Base-by-base conservation (phyloP, 495 filamentous ascomycete genomes). In the Aspergillus incahuasiensis region DNA sequence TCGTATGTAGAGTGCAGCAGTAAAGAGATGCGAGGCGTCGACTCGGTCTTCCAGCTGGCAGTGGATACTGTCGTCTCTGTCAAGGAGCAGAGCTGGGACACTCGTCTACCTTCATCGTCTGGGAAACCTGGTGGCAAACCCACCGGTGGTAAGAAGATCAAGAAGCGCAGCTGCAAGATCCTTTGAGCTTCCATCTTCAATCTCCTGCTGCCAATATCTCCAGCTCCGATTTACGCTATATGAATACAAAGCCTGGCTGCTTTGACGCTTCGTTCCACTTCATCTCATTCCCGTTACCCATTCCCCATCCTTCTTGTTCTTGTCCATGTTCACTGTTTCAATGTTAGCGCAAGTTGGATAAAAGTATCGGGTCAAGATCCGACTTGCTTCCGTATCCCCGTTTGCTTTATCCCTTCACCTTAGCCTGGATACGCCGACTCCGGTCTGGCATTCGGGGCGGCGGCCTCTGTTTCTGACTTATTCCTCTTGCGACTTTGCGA, bases 1-100 rank as follows among this genome's bases (percentile, higher is more conserved):
- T 81, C 84, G 48, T 98, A 98, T 74, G 90, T 95, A 76, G 94
- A 98, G 75, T 98, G 94, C 81, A 95, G 90, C 63, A 92, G 88
- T 72, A 97, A 97, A 73, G 95, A 97, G 72, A 92, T 94, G 88
- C 82, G 74, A 34, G 94, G 94, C 48, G 92, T 98, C 25, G 89
- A 97, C 64, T 91, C 96, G 58, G 91, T 98, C 62, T 98, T 98
- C 69, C 84, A 91, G 61, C 74, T 81, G 40, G 94, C 94, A 13
- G 91, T 98, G 64, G 85, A 90, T 60, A 90, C 86, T 45, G 91
- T 91, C 13, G 88, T 97, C 21, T 63, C 65, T 6, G 61, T 68
- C n/a, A 71, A 80, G 47, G 70, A 78, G 50, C 63, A 75, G 58
- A 66, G 63, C 45, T 76, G 61, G 65, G 63, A 48, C 51, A 56